Base-by-base conservation (phyloP, 371 early-diverging fungal genomes). In the Entomophthora muscae region DNA sequence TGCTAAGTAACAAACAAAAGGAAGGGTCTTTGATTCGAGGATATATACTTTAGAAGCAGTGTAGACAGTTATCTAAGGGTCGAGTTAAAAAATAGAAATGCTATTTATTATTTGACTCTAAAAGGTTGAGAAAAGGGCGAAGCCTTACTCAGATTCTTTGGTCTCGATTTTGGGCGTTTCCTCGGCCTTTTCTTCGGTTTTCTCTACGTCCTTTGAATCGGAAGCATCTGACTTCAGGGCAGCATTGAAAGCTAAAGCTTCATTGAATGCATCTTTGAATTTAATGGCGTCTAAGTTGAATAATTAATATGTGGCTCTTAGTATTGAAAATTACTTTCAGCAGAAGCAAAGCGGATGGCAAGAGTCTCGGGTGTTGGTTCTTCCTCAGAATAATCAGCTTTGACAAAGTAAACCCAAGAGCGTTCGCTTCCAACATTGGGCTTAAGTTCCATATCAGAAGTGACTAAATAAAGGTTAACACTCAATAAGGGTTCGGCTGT, bases 371-470 rank as follows among this genome's bases (percentile, higher is more conserved):
- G 78, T 56, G 80, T 78, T 27, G 87, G 71, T 67, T 83, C 85
- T 30, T 88, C 95, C 32, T 97, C 98, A 52, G 94, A 85, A 55
- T 88, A 78, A 69, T 97, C 98, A 55, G 89, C 85, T 57, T 81
- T 70, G 33, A 84, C 88, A 65, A 79, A 91, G 87, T 89, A 97
- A 28, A 96, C 96, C 96, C 96, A 97, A 33, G 95, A 93, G 67
- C 96, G 91, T 78, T 96, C 98, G 28, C 92, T 91, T 55, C 94
- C 95, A 65, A 95, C 88, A 68, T 95, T 95, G 54, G 96, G 89
- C 31, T 82, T 72, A 65, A 97, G 82, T 42, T 75, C 75, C 88
- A 97, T 93, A 33, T 88, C 88, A n/a, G 80, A 66, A 59, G 91
- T 80, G 65, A 96, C 85, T 78, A 66, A 7, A 63, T 64, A 32